phyloP scores from a whole-genome alignment of 306 rosid genomes.

The Sesbania bispinosa region DNA sequence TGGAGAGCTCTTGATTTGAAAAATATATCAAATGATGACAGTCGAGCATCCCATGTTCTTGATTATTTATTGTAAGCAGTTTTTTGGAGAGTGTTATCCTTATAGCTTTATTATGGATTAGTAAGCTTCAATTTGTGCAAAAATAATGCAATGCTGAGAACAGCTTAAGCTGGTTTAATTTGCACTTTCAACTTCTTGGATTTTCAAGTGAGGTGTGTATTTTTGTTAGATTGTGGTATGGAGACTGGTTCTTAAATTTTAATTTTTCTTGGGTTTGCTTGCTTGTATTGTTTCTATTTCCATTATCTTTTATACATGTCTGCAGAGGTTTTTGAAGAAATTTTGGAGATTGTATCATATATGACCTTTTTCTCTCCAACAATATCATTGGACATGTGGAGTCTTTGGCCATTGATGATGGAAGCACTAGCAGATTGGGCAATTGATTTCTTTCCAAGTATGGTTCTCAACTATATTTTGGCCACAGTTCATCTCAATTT shows the following conservation, averaged over 20 bases:
- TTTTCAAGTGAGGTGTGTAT: neutral
- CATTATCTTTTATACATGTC: constrained; percentile 1
- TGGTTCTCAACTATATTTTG: constrained; percentile 24
- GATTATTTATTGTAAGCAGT: neutral
- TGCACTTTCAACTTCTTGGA: neutral
- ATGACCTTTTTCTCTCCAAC: constrained; percentile 94
- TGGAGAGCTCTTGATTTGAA: constrained; percentile 5
- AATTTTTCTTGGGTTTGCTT: neutral
- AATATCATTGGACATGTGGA: constrained; percentile 93
- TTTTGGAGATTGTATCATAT: constrained; percentile 88
- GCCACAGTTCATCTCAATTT: constrained; percentile 2
- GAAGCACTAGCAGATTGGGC: constrained; percentile 93
- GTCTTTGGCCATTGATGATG: constrained; percentile 96
- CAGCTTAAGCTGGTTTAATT: neutral
- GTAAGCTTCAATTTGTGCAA: constrained; percentile 16
- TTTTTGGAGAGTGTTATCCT: neutral
- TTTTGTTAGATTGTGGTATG: neutral
- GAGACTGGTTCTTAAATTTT: constrained; percentile 10
- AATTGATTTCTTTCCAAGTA: constrained; percentile 89
- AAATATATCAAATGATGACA: neutral
- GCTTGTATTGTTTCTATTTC: neutral
- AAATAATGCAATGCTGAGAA: neutral
- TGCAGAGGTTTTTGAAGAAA: constrained; percentile 99
- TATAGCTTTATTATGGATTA: neutral
- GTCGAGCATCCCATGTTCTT: neutral